Conservation (phyloP, 2,329 filamentous ascomycete genomes). For the Purpureocillium takamizusanense region DNA sequence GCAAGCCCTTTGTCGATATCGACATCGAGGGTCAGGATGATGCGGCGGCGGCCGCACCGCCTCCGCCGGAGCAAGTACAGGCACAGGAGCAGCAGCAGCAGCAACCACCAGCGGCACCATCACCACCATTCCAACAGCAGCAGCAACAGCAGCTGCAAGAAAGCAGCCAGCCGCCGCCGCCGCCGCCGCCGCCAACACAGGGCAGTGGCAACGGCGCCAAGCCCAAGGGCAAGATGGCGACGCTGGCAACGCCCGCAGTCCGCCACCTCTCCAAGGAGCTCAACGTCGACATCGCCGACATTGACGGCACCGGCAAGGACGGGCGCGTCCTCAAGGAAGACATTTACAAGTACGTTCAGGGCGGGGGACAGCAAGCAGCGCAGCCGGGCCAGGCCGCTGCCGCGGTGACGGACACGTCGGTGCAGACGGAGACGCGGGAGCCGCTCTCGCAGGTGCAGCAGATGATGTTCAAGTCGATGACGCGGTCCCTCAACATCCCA, state of each 20-base stretch:
- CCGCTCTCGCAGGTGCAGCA: conserved; percentile 70
- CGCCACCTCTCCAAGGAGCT: conserved; percentile 77
- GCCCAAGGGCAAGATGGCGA: conserved; percentile 54
- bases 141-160: not conserved
- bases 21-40: conserved; percentile 79
- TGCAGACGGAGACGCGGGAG: conserved; percentile 59
- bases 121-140: conserved; percentile 2
- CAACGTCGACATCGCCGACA: conserved; percentile 65
- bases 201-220: conserved; percentile 11
- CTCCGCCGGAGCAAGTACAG: conserved; percentile 21
- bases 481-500: conserved; percentile 78
- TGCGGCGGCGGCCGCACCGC: conserved; percentile 30
- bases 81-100: conserved; percentile 12
- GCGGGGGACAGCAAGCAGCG: conserved; percentile 27
- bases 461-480: conserved; percentile 98
- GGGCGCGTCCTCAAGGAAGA: conserved; percentile 91
- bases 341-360: conserved; percentile 61
- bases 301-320: conserved; percentile 81
- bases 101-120: conserved; percentile 7
- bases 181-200: conserved; percentile 6
- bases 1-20: conserved; percentile 89
- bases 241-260: conserved; percentile 84
- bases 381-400: conserved; percentile 14
- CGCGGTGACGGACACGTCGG: conserved; percentile 15
- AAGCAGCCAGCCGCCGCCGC: not conserved